Evolutionary conservation across 495 filamentous ascomycete genomes (phyloP).

Genomic region (Podospora bellae-mahoneyi): DNA sequence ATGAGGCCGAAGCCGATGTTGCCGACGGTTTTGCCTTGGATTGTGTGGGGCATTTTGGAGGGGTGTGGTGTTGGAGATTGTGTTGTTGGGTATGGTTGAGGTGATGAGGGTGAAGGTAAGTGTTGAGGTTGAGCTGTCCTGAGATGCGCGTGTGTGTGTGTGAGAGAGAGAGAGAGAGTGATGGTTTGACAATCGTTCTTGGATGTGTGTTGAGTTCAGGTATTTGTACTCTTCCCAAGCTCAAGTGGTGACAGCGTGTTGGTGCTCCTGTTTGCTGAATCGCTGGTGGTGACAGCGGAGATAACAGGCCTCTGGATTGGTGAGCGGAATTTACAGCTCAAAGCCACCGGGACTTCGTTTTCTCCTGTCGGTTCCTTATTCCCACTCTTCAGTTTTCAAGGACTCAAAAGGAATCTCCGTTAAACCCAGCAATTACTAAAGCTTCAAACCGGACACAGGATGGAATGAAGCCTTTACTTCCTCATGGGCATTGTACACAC

Average conservation of each 20-base stretch:
- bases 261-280: background rate
- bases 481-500: background rate
- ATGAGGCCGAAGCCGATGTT: constrained; percentile 58
- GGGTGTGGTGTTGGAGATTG: background rate
- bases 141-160: background rate
- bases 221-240: background rate
- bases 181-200: background rate
- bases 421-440: background rate
- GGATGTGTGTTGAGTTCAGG: background rate
- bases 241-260: background rate
- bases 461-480: background rate
- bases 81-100: background rate
- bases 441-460: background rate
- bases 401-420: background rate
- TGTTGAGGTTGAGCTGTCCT: background rate
- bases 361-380: background rate
- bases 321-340: background rate
- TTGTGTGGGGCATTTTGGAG: constrained; percentile 22
- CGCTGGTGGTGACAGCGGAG: background rate
- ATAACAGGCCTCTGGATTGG: background rate
- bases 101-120: constrained; percentile 13
- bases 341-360: background rate
- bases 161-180: background rate
- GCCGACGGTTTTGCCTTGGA: constrained; percentile 53
- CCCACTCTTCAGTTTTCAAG: background rate